Evolutionary conservation across 2,329 filamentous ascomycete genomes (phyloP).

Genomic region (Dactylonectria estremocensis): DNA sequence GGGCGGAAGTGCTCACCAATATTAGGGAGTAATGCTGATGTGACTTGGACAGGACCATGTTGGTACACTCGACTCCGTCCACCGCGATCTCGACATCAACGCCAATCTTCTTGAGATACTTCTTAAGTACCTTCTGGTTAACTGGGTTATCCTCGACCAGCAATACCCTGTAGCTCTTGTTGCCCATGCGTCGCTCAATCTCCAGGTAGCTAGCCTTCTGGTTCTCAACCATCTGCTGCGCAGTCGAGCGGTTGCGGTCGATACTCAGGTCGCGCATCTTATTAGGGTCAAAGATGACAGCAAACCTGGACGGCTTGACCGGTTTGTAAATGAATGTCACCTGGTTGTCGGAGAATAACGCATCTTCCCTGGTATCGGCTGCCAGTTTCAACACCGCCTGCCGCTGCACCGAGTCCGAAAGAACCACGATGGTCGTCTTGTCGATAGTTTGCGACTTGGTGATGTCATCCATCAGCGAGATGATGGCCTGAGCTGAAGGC

Average conservation of each 20-base stretch:
- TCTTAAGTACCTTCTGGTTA: constrained; percentile 87
- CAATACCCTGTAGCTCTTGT: constrained; percentile 85
- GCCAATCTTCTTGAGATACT: constrained; percentile 83
- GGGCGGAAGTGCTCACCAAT: constrained; percentile 74
- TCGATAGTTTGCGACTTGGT: constrained; percentile 70
- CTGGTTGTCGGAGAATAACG: constrained; percentile 74
- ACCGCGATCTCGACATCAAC: constrained; percentile 82
- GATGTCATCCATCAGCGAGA: constrained; percentile 82
- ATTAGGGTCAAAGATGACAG: constrained; percentile 86
- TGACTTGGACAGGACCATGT: constrained; percentile 77
- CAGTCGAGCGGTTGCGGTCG: constrained; percentile 85
- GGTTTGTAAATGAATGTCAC: constrained; percentile 94
- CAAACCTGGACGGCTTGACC: constrained; percentile 92
- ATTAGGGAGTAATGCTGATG: constrained; percentile 84
- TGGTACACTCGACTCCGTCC: constrained; percentile 85
- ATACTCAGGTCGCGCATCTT: constrained; percentile 84
- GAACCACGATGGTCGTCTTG: constrained; percentile 80
- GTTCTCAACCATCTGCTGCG: constrained; percentile 83
- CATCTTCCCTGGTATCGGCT: constrained; percentile 74
- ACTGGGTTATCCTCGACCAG: constrained; percentile 89
- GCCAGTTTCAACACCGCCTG: constrained; percentile 84
- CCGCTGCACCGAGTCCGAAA: constrained; percentile 91
- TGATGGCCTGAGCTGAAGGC: constrained; percentile 79
- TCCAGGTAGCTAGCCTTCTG: constrained; percentile 88
- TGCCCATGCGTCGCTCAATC: constrained; percentile 81